Percentiles rank a stretch among this genome's conserved stretches.
Evolutionary conservation across 2,329 filamentous ascomycete genomes (phyloP).

Genomic region (Claviceps sp.): DNA sequence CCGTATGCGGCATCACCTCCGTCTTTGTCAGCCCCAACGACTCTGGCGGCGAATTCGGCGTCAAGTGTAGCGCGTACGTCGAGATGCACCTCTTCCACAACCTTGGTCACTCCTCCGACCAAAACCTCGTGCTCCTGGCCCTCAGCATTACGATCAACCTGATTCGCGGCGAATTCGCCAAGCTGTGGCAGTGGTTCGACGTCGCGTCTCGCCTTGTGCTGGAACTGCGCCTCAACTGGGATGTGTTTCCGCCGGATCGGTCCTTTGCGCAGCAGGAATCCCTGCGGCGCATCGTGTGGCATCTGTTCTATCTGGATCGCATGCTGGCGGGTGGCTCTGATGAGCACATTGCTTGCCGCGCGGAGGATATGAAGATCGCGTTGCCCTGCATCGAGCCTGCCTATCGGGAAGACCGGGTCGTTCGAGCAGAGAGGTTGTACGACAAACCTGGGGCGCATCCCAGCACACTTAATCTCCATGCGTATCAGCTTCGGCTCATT

Average conservation of each 20-base stretch:
- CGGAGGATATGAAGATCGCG: slow-evolving; percentile 24
- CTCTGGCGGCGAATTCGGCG: slow-evolving; percentile 21
- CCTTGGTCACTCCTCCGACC: slow-evolving; percentile 23
- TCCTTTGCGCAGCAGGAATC: slow-evolving; percentile 23
- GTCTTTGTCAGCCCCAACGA: slow-evolving; percentile 22
- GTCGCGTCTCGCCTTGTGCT: slow-evolving; percentile 23
- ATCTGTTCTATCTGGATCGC: slow-evolving; percentile 24
- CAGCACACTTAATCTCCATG: slow-evolving; percentile 18
- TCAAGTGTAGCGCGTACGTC: slow-evolving; percentile 24
- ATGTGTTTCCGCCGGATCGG: slow-evolving; percentile 15
- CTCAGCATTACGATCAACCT: slow-evolving; percentile 24
- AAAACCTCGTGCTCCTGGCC: slow-evolving; percentile 20
- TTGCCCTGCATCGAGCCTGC: slow-evolving; percentile 22
- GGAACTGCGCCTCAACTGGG: slow-evolving; percentile 27
- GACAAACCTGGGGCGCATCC: slow-evolving; percentile 15
- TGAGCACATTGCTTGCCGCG: slow-evolving; percentile 24
- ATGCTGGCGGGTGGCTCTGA: slow-evolving; percentile 26
- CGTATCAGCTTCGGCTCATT: slow-evolving; percentile 21
- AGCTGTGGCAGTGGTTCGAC: slow-evolving; percentile 27
- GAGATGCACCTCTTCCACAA: slow-evolving; percentile 27
- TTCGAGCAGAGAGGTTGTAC: slow-evolving; percentile 18
- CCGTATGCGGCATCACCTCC: slow-evolving; percentile 24
- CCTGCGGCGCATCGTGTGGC: slow-evolving; percentile 24
- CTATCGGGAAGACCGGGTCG: slow-evolving; percentile 18
- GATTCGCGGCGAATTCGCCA: slow-evolving; percentile 22